Evolutionary conservation across 495 filamentous ascomycete species (phyloP), one percentile per base, ranked within the genome.

Genomic region (Lasiosphaeria miniovina): DNA sequence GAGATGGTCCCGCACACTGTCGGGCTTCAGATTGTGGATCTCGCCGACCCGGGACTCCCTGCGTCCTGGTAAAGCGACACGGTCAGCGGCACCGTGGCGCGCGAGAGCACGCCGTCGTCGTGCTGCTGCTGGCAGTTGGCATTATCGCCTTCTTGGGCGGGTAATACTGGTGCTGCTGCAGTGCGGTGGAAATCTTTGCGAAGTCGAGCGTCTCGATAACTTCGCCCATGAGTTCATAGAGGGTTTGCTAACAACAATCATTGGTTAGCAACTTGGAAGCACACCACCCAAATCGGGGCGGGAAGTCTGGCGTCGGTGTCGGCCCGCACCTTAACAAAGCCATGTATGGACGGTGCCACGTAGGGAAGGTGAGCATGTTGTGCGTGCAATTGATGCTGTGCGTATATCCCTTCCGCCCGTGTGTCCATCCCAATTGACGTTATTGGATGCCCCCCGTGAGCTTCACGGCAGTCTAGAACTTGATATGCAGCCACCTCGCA

Each of bases 311-410:
- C 24, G 24, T 24, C 24, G 38, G 38, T 41, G 14, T 14, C 3
- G 38, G 14, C 38, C 38, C 7, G 24, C 24, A 41, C 38, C 38
- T 61, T 52, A 14, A 53, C 10, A 88, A 67, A 36, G 78, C 75
- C 55, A 88, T 74, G 67, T 88, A 89, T 9, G 85, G 82, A 32
- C 86, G 73, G 71, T 89, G 85, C 86, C 86, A 89, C 4, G 84
- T 77, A n/a, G 78, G 75, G 64, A 89, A 89, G 36, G 87, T 72
- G 51, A 81, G 80, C 9, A 80, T 84, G 17, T 73, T 69, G 71
- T 89, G 86, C 11, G 74, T 71, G 59, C 86, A 89, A 62, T 86
- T 88, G 17, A 53, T 53, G 2, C 5, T 11, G 9, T 53, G 17
- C 10, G 3, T n/a, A 35, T 41, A 41, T 9, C 2, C 38, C 38